Evolutionary conservation across 2,329 filamentous ascomycete species (phyloP), one percentile per base, ranked within the genome.

Genomic region (Apiospora kogelbergensis): DNA sequence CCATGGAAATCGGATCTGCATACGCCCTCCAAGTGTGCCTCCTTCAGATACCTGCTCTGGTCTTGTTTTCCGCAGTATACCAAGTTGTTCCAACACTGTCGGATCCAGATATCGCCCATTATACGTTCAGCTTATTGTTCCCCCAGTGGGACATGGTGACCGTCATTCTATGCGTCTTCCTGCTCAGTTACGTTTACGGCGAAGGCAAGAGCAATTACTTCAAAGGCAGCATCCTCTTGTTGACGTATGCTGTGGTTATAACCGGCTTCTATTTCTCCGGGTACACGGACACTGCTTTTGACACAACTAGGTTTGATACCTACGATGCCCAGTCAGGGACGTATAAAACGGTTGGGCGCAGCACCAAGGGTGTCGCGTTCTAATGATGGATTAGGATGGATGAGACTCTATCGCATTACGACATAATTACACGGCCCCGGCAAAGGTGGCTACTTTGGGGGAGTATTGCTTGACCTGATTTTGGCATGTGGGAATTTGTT

Each of bases 181-280:
- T 99, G 68, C 89, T 99, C 73, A 97, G 94, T 76, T 97, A 98
- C 84, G 95, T 99, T 85, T 97, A 98, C 75, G 93, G 95, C 66
- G 96, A 99, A 82, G 96, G 96, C 48, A 99, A 99, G 89, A 98
- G 95, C 84, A 99, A 99, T 81, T 99, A 99, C 81, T 99, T 99
- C 89, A 99, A 99, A 84, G 96, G 96, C 66, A 97, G 93, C 73
- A 98, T 98, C 74, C 85, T 99, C 67, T 90, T 98, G 72, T 84
- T 99, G 66, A 96, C 93, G 42, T 99, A 99, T 79, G 81, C 98
- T 30, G 96, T 98, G 37, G 94, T 99, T 65, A 84, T 98, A 37
- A 89, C 93, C 60, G 96, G 96, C 1, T 99, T 97, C 84, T 98
- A 94, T 81, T 92, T 97, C 70, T 94, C 93, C 67, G 84, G 88